Percentiles rank a stretch among this genome's conserved stretches.
phyloP scores from a whole-genome alignment of 2,329 filamentous ascomycete genomes.

The Epichloe gansuensis region DNA sequence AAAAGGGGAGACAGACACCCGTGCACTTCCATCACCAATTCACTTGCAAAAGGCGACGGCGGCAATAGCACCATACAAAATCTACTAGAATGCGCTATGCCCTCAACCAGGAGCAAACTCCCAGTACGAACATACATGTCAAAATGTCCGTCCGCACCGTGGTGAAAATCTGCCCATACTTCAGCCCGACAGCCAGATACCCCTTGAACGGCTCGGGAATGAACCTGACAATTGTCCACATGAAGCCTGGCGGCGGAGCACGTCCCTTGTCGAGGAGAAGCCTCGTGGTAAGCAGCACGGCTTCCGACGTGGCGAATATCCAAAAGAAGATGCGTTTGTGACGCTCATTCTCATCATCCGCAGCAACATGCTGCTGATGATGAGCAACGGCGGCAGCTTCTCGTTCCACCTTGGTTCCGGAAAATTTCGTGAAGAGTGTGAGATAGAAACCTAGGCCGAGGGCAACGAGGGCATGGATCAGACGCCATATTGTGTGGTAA shows the following conservation, averaged over 20 bases:
- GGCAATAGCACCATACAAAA: no score
- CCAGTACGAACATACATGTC: slow-evolving; percentile 65
- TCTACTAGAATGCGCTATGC: slow-evolving; percentile 8
- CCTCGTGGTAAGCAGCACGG: slow-evolving; percentile 57
- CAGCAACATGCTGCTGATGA: slow-evolving; percentile 13
- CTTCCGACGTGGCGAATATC: slow-evolving; percentile 68
- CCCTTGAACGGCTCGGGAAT: slow-evolving; percentile 52
- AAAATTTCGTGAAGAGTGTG: slow-evolving; percentile 54
- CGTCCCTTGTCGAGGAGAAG: slow-evolving; percentile 56
- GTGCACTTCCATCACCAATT: not conserved
- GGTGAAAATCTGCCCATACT: slow-evolving; percentile 59
- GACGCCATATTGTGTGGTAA: slow-evolving; percentile 49
- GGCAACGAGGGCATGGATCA: slow-evolving; percentile 62
- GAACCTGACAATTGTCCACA: slow-evolving; percentile 52
- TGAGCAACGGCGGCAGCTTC: slow-evolving; percentile 26
- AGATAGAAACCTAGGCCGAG: slow-evolving; percentile 60
- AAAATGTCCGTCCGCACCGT: slow-evolving; percentile 64
- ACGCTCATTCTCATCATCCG: slow-evolving; percentile 19
- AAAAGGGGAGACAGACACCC: no score
- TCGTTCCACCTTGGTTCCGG: slow-evolving; percentile 51
- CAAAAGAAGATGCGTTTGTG: slow-evolving; percentile 49
- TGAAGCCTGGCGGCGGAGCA: slow-evolving; percentile 45
- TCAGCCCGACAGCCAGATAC: slow-evolving; percentile 47
- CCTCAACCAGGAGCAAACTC: slow-evolving; percentile 37
- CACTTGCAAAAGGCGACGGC: not conserved